Base-by-base conservation (phyloP, 805 yeast species). In the Metschnikowia corniflorae region DNA sequence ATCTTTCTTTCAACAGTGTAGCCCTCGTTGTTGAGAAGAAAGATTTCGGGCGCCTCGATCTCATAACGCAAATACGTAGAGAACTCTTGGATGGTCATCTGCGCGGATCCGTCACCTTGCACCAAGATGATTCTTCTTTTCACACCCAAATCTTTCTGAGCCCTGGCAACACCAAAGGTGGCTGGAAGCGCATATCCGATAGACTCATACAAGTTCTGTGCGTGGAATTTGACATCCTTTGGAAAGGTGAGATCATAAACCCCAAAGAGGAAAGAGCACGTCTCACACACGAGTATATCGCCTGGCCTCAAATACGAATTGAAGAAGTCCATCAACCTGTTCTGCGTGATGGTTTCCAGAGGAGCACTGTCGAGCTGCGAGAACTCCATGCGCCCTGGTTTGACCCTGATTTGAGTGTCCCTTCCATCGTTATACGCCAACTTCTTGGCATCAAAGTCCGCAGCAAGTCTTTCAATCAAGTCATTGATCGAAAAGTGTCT, bases 41-140 rank as follows among this genome's bases (percentile, higher is more conserved):
- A 73, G 16, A 89, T 71, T 26, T 81, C 75, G 18, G 94, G 86
- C 15, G 47, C 41, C 23, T 73, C 74, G 29, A 83, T 67, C 14
- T 69, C 65, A 43, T 73, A 65, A 43, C 85, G 73, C 24, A 82
- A 57, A 53, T 75, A 76, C 4, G 85, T 70, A 1, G 86, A 75
- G 29, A 81, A 59, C 55, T 88, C 96, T 68, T 88, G 95, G 37
- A 83, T 70, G 5, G 96, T 86, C 95, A 88, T 85, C 65, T 86
- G 95, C 2, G 96, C 91, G 2, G 95, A 80, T 1, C 96, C 96
- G 58, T 89, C 97, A 38, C 96, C 96, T 66, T 84, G 88, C 15
- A 86, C 63, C 16, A 87, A 65, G 14, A 86, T 68, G 30, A 87
- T 68, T 51, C 95, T 74, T 20, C 79, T 73, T 3, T 46, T 50